Conservation (phyloP, 2,329 filamentous ascomycete species). For the Ciborinia camelliae region DNA sequence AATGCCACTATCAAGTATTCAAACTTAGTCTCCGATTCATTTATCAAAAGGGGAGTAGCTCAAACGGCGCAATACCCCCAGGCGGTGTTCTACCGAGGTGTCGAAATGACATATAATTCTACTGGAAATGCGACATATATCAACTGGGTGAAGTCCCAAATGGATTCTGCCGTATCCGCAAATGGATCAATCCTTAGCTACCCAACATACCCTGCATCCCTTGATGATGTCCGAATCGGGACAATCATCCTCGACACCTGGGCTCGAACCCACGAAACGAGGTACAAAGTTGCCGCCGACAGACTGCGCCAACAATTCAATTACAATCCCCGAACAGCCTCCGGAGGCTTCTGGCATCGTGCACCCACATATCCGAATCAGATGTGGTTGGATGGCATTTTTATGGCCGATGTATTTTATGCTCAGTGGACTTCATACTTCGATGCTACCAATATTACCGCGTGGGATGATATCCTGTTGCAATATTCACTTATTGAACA, state of each 20-base stretch:
- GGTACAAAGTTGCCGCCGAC: constrained; percentile 49
- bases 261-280: constrained; percentile 41
- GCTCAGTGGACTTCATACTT: constrained; percentile 28
- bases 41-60: constrained; percentile 5
- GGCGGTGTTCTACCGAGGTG: constrained; percentile 16
- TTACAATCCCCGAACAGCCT: constrained; percentile 47
- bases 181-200: constrained; percentile 48
- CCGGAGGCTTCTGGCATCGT: constrained; percentile 49
- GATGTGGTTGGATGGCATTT: constrained; percentile 55
- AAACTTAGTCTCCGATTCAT: constrained; percentile 14
- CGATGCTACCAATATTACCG: constrained; percentile 31
- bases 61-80: constrained; percentile 14
- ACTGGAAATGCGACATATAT: constrained; percentile 45
- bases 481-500: constrained; percentile 32
- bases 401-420: constrained; percentile 43
- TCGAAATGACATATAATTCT: constrained; percentile 40
- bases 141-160: constrained; percentile 44
- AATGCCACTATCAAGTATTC: constrained; percentile 4
- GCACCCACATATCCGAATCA: constrained; percentile 46
- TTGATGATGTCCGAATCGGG: constrained; percentile 52
- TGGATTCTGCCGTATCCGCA: constrained; percentile 47
- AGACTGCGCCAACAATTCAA: constrained; percentile 47
- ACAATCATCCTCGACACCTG: constrained; percentile 17
- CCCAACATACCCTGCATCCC: constrained; percentile 47
- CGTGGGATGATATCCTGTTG: constrained; percentile 34